Percentiles rank a stretch among this genome's conserved stretches.
Conservation (phyloP, 1,284 basidiomycete species). For the Agaricales sp. region DNA sequence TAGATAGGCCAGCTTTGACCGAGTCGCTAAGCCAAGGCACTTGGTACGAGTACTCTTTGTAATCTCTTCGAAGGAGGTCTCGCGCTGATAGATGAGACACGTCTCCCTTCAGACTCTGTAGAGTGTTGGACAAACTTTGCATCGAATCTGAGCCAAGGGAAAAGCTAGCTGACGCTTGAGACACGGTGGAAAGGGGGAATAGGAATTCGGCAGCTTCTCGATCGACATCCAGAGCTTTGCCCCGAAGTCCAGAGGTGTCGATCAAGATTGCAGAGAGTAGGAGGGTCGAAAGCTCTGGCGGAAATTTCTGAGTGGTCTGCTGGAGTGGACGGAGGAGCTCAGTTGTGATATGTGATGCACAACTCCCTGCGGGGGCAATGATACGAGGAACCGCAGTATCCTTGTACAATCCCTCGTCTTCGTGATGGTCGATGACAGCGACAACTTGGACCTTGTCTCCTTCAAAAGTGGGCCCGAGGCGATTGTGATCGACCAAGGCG, state of each 20-base stretch:
- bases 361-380: slow-evolving; percentile 67
- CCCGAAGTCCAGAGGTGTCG: slow-evolving; percentile 75
- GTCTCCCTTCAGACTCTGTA: slow-evolving; percentile 57
- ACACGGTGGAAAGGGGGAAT: slow-evolving; percentile 24
- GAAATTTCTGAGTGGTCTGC: slow-evolving; percentile 26
- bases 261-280: slow-evolving; percentile 73
- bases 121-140: slow-evolving; percentile 35
- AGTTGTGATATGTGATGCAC: slow-evolving; percentile 65
- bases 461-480: slow-evolving; percentile 45
- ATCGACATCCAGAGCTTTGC: slow-evolving; percentile 66
- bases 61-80: slow-evolving; percentile 84
- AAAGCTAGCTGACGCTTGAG: slow-evolving; percentile 7
- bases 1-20: slow-evolving; percentile 55
- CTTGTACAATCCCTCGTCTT: slow-evolving; percentile 67
- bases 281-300: slow-evolving; percentile 63
- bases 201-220: slow-evolving; percentile 51
- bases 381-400: slow-evolving; percentile 57
- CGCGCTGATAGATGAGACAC: slow-evolving; percentile 59
- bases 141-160: slow-evolving; percentile 20
- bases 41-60: slow-evolving; percentile 72
- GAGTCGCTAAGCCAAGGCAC: slow-evolving; percentile 29
- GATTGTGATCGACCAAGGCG: slow-evolving; percentile 87
- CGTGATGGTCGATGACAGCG: slow-evolving; percentile 90
- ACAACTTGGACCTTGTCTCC: slow-evolving; percentile 42
- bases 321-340: slow-evolving; percentile 27